Evolutionary conservation across 345 rosid species (phyloP).

Genomic region (Passiflora organensis): DNA sequence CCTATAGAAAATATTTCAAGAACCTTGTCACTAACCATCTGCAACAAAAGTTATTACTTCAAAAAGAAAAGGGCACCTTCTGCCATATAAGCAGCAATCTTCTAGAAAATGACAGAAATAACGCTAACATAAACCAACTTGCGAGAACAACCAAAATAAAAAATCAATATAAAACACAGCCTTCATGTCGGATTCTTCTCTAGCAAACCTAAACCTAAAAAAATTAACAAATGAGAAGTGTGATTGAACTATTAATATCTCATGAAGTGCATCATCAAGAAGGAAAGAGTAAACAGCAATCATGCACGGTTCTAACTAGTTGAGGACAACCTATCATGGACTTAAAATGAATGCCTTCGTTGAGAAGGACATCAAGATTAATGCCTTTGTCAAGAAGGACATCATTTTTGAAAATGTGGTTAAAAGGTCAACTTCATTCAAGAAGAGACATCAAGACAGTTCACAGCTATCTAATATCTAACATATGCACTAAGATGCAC

Average conservation of each 20-base stretch:
- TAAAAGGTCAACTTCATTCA: neutral
- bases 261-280: too few species aligned
- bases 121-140: neutral
- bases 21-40: neutral
- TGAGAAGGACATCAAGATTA: constrained; percentile 6
- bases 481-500: constrained; percentile 9
- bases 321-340: neutral
- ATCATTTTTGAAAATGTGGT: constrained; percentile 5
- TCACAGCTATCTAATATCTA: neutral
- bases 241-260: neutral
- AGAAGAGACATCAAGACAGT: neutral
- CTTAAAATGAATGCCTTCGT: too few species aligned
- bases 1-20: constrained; percentile 39
- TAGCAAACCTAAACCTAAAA: too few species aligned
- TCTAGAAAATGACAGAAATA: too few species aligned
- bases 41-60: too few species aligned
- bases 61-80: too few species aligned
- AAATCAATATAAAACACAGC: too few species aligned
- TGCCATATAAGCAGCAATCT: too few species aligned
- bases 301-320: too few species aligned
- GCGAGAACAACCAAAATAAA: neutral
- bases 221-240: neutral
- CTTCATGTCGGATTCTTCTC: too few species aligned
- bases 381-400: constrained; percentile 7
- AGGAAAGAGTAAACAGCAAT: too few species aligned